These are phyloP conservation scores for Ceratocystis colombiana DNA, from an alignment of 2,329 filamentous ascomycete genomes.

Conservation along the genomic window DNA sequence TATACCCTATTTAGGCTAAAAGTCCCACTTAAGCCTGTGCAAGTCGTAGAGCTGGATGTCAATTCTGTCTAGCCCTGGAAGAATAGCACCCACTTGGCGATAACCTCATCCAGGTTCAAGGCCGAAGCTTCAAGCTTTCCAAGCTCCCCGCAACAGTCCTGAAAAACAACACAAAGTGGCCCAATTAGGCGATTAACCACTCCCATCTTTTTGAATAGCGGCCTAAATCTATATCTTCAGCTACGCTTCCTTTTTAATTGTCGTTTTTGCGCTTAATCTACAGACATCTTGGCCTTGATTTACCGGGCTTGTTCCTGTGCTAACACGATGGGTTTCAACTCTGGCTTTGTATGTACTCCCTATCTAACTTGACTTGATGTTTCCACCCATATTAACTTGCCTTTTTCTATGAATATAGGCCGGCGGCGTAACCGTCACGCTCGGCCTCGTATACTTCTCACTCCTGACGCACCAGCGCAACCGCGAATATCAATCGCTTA, in stretches of 20 bases:
- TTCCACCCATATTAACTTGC: background rate
- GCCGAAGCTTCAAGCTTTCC: constrained; percentile 5
- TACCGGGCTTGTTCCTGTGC: background rate
- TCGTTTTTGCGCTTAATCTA: background rate
- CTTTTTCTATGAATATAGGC: constrained; percentile 40
- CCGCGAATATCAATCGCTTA: constrained; percentile 48
- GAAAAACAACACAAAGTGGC: background rate
- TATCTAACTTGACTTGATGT: background rate
- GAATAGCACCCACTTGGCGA: background rate
- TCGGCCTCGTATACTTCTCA: constrained; percentile 61
- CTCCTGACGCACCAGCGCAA: constrained; percentile 59
- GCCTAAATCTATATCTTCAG: background rate
- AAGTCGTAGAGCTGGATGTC: background rate
- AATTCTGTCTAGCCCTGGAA: constrained; percentile 7
- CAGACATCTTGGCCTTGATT: background rate
- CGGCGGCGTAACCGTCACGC: constrained; percentile 64
- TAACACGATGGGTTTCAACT: constrained; percentile 57
- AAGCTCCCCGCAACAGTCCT: background rate
- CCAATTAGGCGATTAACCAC: background rate
- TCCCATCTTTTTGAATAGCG: background rate
- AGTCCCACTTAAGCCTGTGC: background rate
- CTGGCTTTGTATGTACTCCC: constrained; percentile 55
- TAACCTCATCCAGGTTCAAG: background rate
- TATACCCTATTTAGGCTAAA: background rate
- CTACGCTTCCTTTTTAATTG: background rate